Percentiles rank a stretch among this genome's conserved stretches.
Conservation (phyloP, 2,329 filamentous ascomycete genomes). For the Sarocladium kiliense region DNA sequence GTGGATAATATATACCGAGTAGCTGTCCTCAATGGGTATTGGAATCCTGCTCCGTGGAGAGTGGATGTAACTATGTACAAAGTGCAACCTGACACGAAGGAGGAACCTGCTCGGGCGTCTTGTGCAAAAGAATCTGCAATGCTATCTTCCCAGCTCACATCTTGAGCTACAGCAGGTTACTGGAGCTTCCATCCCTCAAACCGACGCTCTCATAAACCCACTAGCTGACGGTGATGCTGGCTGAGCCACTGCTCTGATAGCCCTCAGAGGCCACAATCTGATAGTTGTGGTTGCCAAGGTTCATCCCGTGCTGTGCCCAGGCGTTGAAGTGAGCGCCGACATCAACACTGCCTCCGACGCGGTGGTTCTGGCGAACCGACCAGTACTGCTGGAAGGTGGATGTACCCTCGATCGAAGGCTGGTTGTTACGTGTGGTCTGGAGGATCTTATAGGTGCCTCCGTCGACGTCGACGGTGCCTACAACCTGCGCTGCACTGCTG, state of each 20-base stretch:
- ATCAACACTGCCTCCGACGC: slow-evolving; percentile 44
- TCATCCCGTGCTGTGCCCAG: slow-evolving; percentile 43
- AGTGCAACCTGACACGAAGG: no score
- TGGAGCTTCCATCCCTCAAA: no score
- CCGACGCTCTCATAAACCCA: no score
- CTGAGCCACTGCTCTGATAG: slow-evolving; percentile 37
- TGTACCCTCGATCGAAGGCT: slow-evolving; percentile 44
- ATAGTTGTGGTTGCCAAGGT: slow-evolving; percentile 42
- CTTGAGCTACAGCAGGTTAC: no score
- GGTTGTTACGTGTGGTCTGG: slow-evolving; percentile 30
- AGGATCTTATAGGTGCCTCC: slow-evolving; percentile 33
- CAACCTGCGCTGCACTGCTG: slow-evolving; percentile 23
- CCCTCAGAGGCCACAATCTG: slow-evolving; percentile 45
- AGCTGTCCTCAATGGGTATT: no score
- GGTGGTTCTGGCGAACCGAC: slow-evolving; percentile 44
- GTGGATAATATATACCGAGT: no score
- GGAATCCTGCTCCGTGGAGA: no score
- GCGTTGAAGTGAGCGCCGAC: slow-evolving; percentile 46
- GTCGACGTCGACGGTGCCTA: slow-evolving; percentile 29
- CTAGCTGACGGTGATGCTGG: slow-evolving; percentile 33
- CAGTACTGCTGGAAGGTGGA: slow-evolving; percentile 48
- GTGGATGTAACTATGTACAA: no score
- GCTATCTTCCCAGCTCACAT: no score
- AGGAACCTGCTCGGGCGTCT: no score
- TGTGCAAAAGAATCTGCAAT: no score